Evolutionary conservation across 2,329 filamentous ascomycete genomes (phyloP), one percentile per base, ranked within the genome.

Genomic region (Fusarium begoniae): DNA sequence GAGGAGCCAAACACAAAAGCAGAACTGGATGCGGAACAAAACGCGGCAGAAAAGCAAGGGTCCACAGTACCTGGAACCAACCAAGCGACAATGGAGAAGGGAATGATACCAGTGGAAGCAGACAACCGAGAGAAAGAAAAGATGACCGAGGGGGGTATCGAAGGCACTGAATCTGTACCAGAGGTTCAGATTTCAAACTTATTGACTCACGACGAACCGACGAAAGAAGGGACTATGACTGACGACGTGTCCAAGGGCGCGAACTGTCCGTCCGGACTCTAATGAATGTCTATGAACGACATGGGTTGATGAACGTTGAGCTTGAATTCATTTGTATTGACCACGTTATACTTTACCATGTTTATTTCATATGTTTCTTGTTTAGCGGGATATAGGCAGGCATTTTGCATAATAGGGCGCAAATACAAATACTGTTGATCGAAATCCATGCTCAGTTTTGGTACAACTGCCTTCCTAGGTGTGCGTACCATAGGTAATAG

Each of bases 31-130:
- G 50, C 58, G 35, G 54, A 59, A 64, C 66, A 55, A 51, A 66
- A 65, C 47, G 55, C 63, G 63, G 56, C 65, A 65, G 63, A 77
- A 64, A 63, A 63, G 66, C 69, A 68, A 70, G 76, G 76, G 69
- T 75, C 43, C 48, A 78, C 76, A 77, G 76, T 45, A 78, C 76
- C 76, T 72, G 69, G 70, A 47, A 62, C 72, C 69, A 61, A 70
- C 41, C 62, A 72, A 74, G 69, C 63, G 18, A 74, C 59, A 57
- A 68, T 45, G 54, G 59, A 64, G 55, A 35, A 57, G 62, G 47
- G 45, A 41, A 24, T 50, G 47, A 37, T 38, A 53, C 48, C 13
- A 41, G 54, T 26, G 24, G 47, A 47, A 22, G 53, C 58, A 35
- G 57, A 53, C 40, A 51, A 50, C 40, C 35, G 28, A 48, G 37